These are phyloP conservation scores for Microascus cirrosus DNA, from an alignment of 2,329 filamentous ascomycete genomes.

Conservation along the genomic window DNA sequence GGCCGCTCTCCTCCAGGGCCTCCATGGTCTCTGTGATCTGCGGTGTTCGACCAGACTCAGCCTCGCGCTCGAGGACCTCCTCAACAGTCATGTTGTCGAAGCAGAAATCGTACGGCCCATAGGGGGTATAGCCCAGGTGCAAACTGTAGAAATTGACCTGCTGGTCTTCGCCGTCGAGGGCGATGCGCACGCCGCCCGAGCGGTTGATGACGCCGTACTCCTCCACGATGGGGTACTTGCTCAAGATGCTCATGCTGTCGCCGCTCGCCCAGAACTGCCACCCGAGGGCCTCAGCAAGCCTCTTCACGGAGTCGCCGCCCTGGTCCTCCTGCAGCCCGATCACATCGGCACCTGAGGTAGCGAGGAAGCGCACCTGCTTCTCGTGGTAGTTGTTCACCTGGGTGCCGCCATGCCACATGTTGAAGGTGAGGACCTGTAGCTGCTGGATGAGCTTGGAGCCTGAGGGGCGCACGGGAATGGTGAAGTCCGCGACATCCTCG, in stretches of 20 bases:
- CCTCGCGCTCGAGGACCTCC: conserved; percentile 21
- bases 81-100: conserved; percentile 20
- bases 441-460: conserved; percentile 18
- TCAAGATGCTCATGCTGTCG: conserved; percentile 20
- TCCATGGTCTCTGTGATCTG: conserved; percentile 23
- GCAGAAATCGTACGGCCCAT: conserved; percentile 32
- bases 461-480: conserved; percentile 17
- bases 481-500: conserved; percentile 15
- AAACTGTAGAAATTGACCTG: conserved; percentile 23
- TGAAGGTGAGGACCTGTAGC: conserved; percentile 23
- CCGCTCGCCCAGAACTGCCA: conserved; percentile 24
- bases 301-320: conserved; percentile 15
- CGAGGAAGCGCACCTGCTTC: conserved; percentile 25
- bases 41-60: conserved; percentile 21
- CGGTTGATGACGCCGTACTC: conserved; percentile 13
- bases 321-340: conserved; percentile 24
- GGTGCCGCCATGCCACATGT: conserved; percentile 27
- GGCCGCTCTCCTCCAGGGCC: conserved; percentile 15
- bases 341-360: conserved; percentile 19
- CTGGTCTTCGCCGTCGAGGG: conserved; percentile 18
- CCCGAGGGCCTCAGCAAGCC: conserved; percentile 24
- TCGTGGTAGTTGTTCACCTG: conserved; percentile 22
- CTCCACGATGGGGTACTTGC: conserved; percentile 25
- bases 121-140: conserved; percentile 25
- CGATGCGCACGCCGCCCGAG: conserved; percentile 20